Evolutionary conservation across 441 rosid genomes (phyloP).

Genomic region (Euphorbia corollata): DNA sequence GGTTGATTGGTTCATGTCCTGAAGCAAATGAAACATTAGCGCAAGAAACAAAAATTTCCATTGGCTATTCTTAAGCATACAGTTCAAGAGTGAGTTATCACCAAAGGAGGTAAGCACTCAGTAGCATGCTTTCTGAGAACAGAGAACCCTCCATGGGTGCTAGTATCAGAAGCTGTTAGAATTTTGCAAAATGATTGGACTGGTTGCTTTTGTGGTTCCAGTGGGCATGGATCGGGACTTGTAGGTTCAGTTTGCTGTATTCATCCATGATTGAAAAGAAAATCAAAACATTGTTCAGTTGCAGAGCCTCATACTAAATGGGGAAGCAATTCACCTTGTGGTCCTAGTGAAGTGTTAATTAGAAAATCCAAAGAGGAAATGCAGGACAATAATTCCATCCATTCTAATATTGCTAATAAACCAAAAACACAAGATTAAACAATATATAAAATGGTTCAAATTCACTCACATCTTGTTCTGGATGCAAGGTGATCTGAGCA

Average conservation of each 20-base stretch:
- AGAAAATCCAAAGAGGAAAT: background rate
- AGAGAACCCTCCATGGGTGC: slow-evolving; percentile 94
- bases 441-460: background rate
- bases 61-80: background rate
- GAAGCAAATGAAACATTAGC: slow-evolving; percentile 13
- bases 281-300: slow-evolving; percentile 5
- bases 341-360: background rate
- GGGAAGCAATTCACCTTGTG: background rate
- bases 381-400: background rate
- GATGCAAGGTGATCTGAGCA: slow-evolving; percentile 75
- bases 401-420: slow-evolving; percentile 2
- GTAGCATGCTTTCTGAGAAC: slow-evolving; percentile 79
- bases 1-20: slow-evolving; percentile 74
- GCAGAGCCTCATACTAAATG: background rate
- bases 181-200: slow-evolving; percentile 72
- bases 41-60: background rate
- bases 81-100: slow-evolving; percentile 20
- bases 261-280: slow-evolving; percentile 8
- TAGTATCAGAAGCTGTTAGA: slow-evolving; percentile 83
- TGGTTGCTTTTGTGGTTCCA: slow-evolving; percentile 37
- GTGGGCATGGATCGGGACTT: slow-evolving; percentile 37
- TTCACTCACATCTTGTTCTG: slow-evolving; percentile 53
- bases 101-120: slow-evolving; percentile 74
- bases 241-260: slow-evolving; percentile 54
- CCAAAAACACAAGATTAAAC: background rate